phyloP scores from a whole-genome alignment of 1,284 basidiomycete species.

The Athelia sp. region DNA sequence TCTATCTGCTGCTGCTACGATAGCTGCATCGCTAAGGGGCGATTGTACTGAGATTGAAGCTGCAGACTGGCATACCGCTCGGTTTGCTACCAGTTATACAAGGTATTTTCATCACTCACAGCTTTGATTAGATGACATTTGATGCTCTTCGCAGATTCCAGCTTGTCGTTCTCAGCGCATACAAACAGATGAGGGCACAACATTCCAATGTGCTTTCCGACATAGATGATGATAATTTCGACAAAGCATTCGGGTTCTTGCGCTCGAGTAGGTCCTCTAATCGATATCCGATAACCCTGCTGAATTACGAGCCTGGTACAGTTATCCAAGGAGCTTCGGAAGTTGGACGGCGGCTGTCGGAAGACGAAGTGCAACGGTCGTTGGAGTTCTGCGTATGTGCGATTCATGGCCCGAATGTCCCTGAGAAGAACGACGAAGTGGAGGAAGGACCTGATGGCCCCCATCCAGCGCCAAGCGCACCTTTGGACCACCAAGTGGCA shows the following conservation, averaged over 20 bases:
- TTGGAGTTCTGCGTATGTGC: not conserved
- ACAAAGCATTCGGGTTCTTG: slow-evolving; percentile 42
- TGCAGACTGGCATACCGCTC: slow-evolving; percentile 35
- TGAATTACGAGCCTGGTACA: not conserved
- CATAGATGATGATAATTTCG: slow-evolving; percentile 44
- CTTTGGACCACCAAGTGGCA: no score
- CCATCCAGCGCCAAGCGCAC: no score
- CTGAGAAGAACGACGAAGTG: no score
- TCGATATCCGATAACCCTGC: not conserved
- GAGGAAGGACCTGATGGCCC: no score
- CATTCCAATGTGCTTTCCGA: slow-evolving; percentile 35
- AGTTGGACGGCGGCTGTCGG: not conserved
- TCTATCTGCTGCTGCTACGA: slow-evolving; percentile 38
- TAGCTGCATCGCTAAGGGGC: slow-evolving; percentile 34
- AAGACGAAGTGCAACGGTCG: not conserved
- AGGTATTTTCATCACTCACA: slow-evolving; percentile 19
- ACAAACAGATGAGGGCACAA: slow-evolving; percentile 44
- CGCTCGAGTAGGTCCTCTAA: slow-evolving; percentile 30
- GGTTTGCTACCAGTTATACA: slow-evolving; percentile 38
- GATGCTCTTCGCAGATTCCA: slow-evolving; percentile 31
- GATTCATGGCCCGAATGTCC: no score
- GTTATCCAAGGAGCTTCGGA: not conserved
- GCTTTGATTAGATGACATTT: not conserved
- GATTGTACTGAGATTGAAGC: slow-evolving; percentile 28
- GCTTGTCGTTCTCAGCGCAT: slow-evolving; percentile 44